These are phyloP conservation scores for Metarhizium brunneum DNA, from an alignment of 2,329 filamentous ascomycete genomes.

Conservation along the genomic window DNA sequence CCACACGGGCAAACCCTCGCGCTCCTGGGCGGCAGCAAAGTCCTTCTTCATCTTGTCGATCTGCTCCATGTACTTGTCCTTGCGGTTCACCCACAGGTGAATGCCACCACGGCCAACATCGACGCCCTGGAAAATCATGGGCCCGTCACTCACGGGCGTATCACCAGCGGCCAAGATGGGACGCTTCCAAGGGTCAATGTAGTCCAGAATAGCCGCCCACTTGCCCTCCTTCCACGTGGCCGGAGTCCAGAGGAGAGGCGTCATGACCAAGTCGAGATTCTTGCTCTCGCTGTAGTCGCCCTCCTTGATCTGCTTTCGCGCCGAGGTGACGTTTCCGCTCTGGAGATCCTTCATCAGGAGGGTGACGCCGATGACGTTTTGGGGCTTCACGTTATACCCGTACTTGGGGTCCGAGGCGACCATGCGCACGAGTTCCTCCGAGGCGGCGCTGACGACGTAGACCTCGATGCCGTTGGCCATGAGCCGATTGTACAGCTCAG, in stretches of 20 bases:
- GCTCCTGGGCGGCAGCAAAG: constrained; percentile 22
- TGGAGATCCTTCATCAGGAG: constrained; percentile 24
- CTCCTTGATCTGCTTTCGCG: constrained; percentile 29
- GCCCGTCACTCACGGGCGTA: constrained; percentile 32
- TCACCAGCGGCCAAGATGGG: constrained; percentile 33
- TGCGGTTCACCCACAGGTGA: constrained; percentile 32
- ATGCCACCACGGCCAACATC: constrained; percentile 31
- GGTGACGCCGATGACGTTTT: constrained; percentile 35
- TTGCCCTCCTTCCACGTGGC: constrained; percentile 35
- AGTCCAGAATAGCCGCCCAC: constrained; percentile 31
- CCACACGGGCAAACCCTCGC: constrained; percentile 27
- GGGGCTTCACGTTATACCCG: constrained; percentile 33
- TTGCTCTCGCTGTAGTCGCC: constrained; percentile 24
- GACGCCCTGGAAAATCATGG: constrained; percentile 35
- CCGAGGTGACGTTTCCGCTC: constrained; percentile 20
- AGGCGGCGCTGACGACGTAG: constrained; percentile 31
- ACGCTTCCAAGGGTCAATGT: constrained; percentile 33
- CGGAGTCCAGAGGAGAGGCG: constrained; percentile 32
- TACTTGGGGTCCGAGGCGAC: constrained; percentile 34
- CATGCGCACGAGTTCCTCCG: constrained; percentile 37
- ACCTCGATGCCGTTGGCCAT: constrained; percentile 33
- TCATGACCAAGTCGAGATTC: constrained; percentile 30
- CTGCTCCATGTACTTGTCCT: constrained; percentile 22
- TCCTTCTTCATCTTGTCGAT: constrained; percentile 28
- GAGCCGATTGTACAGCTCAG: constrained; percentile 33